These are phyloP conservation scores for Naganishia vaughanmartiniae DNA, from an alignment of 768 basidiomycete genomes.

Conservation along the genomic window DNA sequence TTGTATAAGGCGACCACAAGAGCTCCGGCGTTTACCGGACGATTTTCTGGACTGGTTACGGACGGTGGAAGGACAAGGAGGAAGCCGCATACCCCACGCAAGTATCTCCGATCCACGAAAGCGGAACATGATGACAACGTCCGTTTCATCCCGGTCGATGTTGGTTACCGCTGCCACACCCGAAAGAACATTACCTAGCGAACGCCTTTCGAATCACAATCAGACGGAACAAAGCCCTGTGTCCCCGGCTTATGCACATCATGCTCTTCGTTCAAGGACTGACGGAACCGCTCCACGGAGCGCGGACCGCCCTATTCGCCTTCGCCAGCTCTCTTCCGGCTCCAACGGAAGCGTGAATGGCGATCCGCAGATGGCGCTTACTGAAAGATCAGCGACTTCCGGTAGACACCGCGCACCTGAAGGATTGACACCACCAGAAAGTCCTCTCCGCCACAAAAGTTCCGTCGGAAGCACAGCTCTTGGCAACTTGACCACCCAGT, in stretches of 20 bases:
- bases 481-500: background rate
- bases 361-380: background rate
- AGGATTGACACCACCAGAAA: background rate
- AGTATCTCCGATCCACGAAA: background rate
- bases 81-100: background rate
- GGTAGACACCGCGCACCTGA: too few species aligned
- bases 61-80: background rate
- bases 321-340: slow-evolving; percentile 7
- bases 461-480: background rate
- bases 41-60: slow-evolving; percentile 49
- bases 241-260: slow-evolving; percentile 4
- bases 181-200: background rate
- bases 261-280: background rate
- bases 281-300: background rate
- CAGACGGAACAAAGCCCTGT: slow-evolving; percentile 7
- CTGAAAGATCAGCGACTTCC: background rate
- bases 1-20: slow-evolving; percentile 31
- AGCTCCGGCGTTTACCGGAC: slow-evolving; percentile 39
- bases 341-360: background rate
- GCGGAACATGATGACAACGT: background rate
- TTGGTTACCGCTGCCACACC: background rate
- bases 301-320: slow-evolving; percentile 3
- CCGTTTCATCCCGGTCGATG: background rate
- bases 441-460: background rate
- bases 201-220: background rate